Conservation (phyloP, 2,329 filamentous ascomycete genomes). For the Phialophora verrucosa region DNA sequence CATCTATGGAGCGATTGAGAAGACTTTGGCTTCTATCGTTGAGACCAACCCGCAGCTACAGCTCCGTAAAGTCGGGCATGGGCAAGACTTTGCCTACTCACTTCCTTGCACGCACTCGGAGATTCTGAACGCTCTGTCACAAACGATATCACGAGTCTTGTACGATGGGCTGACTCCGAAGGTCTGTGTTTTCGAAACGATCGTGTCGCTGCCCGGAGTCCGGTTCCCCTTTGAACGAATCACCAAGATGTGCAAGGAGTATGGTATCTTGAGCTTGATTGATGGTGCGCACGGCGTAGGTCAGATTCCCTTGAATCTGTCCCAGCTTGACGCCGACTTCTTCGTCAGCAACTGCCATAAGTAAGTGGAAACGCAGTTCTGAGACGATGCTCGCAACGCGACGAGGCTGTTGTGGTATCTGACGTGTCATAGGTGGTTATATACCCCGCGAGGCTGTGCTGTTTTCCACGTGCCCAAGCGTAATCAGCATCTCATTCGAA, state of each 20-base stretch:
- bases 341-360: slow-evolving; percentile 88
- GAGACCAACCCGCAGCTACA: slow-evolving; percentile 64
- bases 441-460: slow-evolving; percentile 77
- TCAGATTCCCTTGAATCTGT: slow-evolving; percentile 74
- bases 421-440: slow-evolving; percentile 67
- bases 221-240: slow-evolving; percentile 78
- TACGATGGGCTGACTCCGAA: slow-evolving; percentile 67
- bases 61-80: slow-evolving; percentile 58
- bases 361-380: slow-evolving; percentile 38
- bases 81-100: slow-evolving; percentile 50
- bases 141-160: slow-evolving; percentile 61
- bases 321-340: slow-evolving; percentile 76
- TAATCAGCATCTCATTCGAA: slow-evolving; percentile 76
- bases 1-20: slow-evolving; percentile 78
- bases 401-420: slow-evolving; percentile 4
- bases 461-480: slow-evolving; percentile 77
- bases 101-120: slow-evolving; percentile 75
- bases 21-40: slow-evolving; percentile 72
- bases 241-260: slow-evolving; percentile 66
- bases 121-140: slow-evolving; percentile 66
- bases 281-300: slow-evolving; percentile 88
- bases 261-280: slow-evolving; percentile 73
- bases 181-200: slow-evolving; percentile 77
- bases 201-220: slow-evolving; percentile 79
- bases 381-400: slow-evolving; percentile 8